Conservation (phyloP, 2,329 filamentous ascomycete species). For the Arthrobotrys entomopaga region DNA sequence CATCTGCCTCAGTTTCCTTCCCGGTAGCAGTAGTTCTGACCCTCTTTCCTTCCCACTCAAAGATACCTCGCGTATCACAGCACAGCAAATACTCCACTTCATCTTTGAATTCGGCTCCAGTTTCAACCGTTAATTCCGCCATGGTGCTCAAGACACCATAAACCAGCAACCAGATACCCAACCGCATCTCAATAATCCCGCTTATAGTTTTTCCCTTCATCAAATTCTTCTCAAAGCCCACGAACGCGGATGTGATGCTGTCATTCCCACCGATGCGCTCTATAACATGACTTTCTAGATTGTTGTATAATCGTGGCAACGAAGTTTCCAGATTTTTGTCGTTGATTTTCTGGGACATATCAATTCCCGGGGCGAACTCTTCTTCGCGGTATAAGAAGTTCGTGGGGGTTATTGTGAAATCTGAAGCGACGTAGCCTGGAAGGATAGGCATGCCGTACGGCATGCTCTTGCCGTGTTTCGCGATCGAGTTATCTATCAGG, state of each 20-base stretch:
- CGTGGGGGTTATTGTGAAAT: not conserved
- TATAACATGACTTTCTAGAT: not conserved
- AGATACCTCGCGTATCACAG: constrained; percentile 15
- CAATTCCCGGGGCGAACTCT: not conserved
- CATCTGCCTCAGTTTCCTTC: not conserved
- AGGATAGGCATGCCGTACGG: constrained; percentile 34
- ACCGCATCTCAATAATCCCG: constrained; percentile 22
- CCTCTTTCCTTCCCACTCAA: constrained; percentile 23
- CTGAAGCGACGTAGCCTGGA: constrained; percentile 24
- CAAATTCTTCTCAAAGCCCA: constrained; percentile 37
- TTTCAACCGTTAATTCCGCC: constrained; percentile 45
- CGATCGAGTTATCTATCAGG: constrained; percentile 15
- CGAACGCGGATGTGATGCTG: constrained; percentile 29
- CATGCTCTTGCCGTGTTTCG: constrained; percentile 4
- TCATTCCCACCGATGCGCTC: not conserved
- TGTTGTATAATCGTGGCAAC: constrained; percentile 31
- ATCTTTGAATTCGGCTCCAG: constrained; percentile 25
- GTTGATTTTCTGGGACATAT: constrained; percentile 6
- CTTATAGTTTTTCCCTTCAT: constrained; percentile 36
- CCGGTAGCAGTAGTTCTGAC: not conserved
- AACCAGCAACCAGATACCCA: constrained; percentile 37
- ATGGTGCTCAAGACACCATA: constrained; percentile 36
- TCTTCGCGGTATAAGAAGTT: not conserved
- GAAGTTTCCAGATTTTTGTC: constrained; percentile 2
- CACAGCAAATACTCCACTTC: constrained; percentile 47